Evolutionary conservation across 805 yeast genomes (phyloP).

Genomic region (Brettanomyces anomalus): DNA sequence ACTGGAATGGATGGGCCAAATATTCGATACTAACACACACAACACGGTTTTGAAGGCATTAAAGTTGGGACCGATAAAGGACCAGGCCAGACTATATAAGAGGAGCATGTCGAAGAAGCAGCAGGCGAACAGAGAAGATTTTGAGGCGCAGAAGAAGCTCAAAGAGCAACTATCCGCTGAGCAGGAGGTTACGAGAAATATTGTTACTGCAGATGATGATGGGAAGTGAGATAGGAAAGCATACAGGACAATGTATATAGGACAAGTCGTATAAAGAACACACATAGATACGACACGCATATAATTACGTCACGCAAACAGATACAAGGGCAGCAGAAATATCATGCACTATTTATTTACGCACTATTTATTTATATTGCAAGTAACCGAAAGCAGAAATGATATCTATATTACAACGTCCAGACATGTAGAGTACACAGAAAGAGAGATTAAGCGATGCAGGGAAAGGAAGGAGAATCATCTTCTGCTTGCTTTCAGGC

Average conservation of each 20-base stretch:
- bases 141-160: slow-evolving; percentile 53
- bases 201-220: slow-evolving; percentile 30
- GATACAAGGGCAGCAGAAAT: too few species aligned
- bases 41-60: slow-evolving; percentile 33
- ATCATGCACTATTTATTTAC: too few species aligned
- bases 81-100: slow-evolving; percentile 55
- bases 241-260: background rate
- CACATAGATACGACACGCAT: too few species aligned
- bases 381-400: too few species aligned
- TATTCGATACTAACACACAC: background rate
- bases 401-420: too few species aligned
- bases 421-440: background rate
- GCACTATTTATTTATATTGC: too few species aligned
- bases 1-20: background rate
- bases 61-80: slow-evolving; percentile 79
- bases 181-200: slow-evolving; percentile 57
- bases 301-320: too few species aligned
- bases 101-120: slow-evolving; percentile 29
- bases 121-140: slow-evolving; percentile 55
- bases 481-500: slow-evolving; percentile 23
- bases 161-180: slow-evolving; percentile 44
- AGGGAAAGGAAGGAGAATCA: background rate
- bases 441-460: background rate
- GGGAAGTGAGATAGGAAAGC: slow-evolving; percentile 2
- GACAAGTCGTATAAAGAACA: too few species aligned